Evolutionary conservation across 192 early-diverging fungal species (phyloP), one percentile per base, ranked within the genome.

Genomic region (Coemansia sp.): DNA sequence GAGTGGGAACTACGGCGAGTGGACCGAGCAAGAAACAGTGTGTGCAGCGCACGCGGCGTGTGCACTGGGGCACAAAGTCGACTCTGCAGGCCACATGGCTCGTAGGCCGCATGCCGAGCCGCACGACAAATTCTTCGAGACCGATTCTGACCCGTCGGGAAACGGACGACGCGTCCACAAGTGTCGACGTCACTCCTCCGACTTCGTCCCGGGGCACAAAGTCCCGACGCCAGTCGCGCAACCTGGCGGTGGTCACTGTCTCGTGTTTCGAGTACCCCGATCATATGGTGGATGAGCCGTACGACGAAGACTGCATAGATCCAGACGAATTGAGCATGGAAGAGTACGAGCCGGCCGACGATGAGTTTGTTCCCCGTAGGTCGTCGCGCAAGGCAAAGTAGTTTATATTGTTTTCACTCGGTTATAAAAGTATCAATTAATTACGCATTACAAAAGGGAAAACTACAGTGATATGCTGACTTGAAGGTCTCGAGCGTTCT

Each of bases 11-110:
- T 5, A 32, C 52, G 9, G 68, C 66, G 2, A 39, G 41, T 14
- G 67, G 68, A 55, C 75, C 69, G 51, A 78, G 59, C 35, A 76
- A 76, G 63, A 72, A 77, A 51, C 62, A 65, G 53, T 66, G 69
- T 29, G 6, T 60, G 3, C 27, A 63, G 14, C 50, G 32, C 32
- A 8, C 61, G 10, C 55, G 54, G 12, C 59, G 55, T 12, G 64
- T 79, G 10, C 76, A 62, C 14, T 79, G 76, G 76, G 76, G 76
- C 0, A 59, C 62, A 0, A 37, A 71, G 5, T 73, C 70, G 0
- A 57, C 62, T 0, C 55, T 79, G 27, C 59, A 53, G 23, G 48
- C 66, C 7, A 59, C 63, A 4, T 64, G 66, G 53, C 55, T 76
- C 5, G 5, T 64, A 11, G 63, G 63, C 48, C 57, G 45, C 35